These are phyloP conservation scores for Cladophialophora bantiana DNA, from an alignment of 2,329 filamentous ascomycete species.

Conservation along the genomic window DNA sequence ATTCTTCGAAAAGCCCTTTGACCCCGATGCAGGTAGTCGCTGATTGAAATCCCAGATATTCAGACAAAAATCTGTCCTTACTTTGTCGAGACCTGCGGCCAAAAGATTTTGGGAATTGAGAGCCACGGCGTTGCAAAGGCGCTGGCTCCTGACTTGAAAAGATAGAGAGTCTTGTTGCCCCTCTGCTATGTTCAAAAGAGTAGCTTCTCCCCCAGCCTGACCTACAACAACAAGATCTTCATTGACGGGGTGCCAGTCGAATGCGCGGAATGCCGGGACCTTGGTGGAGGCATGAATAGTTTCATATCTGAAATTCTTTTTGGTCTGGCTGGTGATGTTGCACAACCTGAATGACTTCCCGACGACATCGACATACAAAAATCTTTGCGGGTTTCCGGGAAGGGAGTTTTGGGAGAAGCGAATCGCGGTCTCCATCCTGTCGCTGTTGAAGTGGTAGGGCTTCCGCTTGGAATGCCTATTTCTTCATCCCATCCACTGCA, in stretches of 20 bases:
- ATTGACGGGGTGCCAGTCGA: conserved; percentile 69
- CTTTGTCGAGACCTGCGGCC: conserved; percentile 68
- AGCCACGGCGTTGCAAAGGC: conserved; percentile 70
- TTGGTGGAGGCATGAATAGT: conserved; percentile 61
- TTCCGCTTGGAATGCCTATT: not conserved
- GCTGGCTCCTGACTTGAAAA: conserved; percentile 67
- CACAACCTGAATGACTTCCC: conserved; percentile 66
- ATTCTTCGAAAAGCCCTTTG: conserved; percentile 36
- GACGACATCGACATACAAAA: conserved; percentile 67
- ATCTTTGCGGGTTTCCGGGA: conserved; percentile 57
- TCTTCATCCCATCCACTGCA: not conserved
- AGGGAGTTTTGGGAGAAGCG: conserved; percentile 69
- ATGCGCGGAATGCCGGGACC: conserved; percentile 68
- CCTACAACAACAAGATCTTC: conserved; percentile 66
- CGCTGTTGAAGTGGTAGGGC: not conserved
- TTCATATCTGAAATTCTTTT: conserved; percentile 57
- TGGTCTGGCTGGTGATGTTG: conserved; percentile 53
- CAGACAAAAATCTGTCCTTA: conserved; percentile 69
- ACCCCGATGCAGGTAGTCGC: conserved; percentile 49
- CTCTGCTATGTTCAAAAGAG: conserved; percentile 62
- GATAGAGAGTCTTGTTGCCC: conserved; percentile 55
- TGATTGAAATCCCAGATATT: conserved; percentile 69
- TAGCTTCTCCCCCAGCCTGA: conserved; percentile 67
- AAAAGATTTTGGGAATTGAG: conserved; percentile 64
- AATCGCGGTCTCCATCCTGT: conserved; percentile 65